Conservation (phyloP, 768 basidiomycete species). For the Exidia glandulosa region DNA sequence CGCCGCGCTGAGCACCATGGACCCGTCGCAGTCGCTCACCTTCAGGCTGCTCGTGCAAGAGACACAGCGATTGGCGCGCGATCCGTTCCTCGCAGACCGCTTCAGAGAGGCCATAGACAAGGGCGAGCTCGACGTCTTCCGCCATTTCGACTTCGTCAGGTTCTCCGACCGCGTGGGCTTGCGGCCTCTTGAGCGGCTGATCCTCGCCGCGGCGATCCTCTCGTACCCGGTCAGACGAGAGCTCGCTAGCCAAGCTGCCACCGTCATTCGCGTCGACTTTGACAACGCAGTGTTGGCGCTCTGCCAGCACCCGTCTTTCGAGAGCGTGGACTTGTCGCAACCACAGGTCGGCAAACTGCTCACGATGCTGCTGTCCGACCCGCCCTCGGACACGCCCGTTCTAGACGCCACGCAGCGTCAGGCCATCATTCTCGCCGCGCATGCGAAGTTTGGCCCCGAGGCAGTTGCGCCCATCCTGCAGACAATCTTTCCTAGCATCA, state of each 20-base stretch:
- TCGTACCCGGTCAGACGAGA: slow-evolving; percentile 44
- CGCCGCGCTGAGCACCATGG: slow-evolving; percentile 52
- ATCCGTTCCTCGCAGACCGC: slow-evolving; percentile 82
- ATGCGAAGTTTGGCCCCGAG: slow-evolving; percentile 73
- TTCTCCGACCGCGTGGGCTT: slow-evolving; percentile 76
- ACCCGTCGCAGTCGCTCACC: slow-evolving; percentile 65
- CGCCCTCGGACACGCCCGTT: slow-evolving; percentile 55
- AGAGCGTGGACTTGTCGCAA: slow-evolving; percentile 66
- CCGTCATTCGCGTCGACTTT: slow-evolving; percentile 65
- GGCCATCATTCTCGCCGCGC: slow-evolving; percentile 60
- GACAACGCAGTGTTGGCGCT: slow-evolving; percentile 67
- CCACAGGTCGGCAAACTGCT: slow-evolving; percentile 69
- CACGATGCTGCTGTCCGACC: slow-evolving; percentile 66
- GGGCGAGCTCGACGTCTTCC: slow-evolving; percentile 74
- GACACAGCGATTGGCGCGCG: slow-evolving; percentile 78
- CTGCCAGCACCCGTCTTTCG: slow-evolving; percentile 72
- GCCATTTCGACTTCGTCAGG: slow-evolving; percentile 71
- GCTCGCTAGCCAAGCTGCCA: slow-evolving; percentile 45
- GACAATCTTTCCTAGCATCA: slow-evolving; percentile 61
- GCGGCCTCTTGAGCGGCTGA: slow-evolving; percentile 65
- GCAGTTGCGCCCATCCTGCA: slow-evolving; percentile 63
- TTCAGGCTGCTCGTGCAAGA: slow-evolving; percentile 83
- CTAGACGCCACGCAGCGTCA: slow-evolving; percentile 66
- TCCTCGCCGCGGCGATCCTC: slow-evolving; percentile 65
- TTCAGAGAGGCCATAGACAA: slow-evolving; percentile 86